Evolutionary conservation across 2,329 filamentous ascomycete species (phyloP).

Genomic region (Stemphylium lycopersici): DNA sequence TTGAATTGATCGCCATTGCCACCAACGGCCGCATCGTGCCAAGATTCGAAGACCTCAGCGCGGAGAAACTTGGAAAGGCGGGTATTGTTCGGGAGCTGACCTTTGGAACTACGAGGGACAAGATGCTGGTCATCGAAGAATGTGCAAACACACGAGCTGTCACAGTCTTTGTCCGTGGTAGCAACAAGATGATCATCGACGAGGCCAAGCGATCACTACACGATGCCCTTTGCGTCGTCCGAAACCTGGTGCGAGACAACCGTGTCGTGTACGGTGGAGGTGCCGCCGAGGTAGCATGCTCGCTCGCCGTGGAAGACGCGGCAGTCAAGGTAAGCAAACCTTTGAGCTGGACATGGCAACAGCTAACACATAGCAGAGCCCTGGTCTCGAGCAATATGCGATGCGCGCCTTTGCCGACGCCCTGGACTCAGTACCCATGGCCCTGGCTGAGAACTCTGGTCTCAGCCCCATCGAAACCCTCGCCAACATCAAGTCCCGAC

Average conservation of each 20-base stretch:
- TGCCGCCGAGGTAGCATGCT: conserved; percentile 96
- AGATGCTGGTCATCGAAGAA: conserved; percentile 99
- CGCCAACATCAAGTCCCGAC: conserved; percentile 92
- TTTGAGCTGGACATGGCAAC: background rate
- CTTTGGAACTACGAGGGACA: conserved; percentile 96
- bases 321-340: conserved; percentile 70
- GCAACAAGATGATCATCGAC: conserved; percentile 99
- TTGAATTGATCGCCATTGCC: conserved; percentile 97
- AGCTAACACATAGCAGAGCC: conserved; percentile 62
- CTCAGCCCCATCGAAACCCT: conserved; percentile 95
- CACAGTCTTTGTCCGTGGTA: conserved; percentile 93
- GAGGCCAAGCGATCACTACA: conserved; percentile 97
- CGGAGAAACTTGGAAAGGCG: conserved; percentile 88
- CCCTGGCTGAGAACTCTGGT: conserved; percentile 95
- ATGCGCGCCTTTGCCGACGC: conserved; percentile 98
- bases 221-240: conserved; percentile 95
- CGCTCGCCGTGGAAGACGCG: conserved; percentile 91
- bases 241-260: conserved; percentile 95
- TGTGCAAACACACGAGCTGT: conserved; percentile 97
- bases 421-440: conserved; percentile 91
- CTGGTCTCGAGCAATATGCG: conserved; percentile 97
- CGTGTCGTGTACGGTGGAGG: conserved; percentile 97
- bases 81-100: conserved; percentile 93
- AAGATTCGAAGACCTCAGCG: conserved; percentile 89
- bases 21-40: conserved; percentile 98